phyloP scores from a whole-genome alignment of 441 rosid species.

The Bocquillonia castaneifolia region DNA sequence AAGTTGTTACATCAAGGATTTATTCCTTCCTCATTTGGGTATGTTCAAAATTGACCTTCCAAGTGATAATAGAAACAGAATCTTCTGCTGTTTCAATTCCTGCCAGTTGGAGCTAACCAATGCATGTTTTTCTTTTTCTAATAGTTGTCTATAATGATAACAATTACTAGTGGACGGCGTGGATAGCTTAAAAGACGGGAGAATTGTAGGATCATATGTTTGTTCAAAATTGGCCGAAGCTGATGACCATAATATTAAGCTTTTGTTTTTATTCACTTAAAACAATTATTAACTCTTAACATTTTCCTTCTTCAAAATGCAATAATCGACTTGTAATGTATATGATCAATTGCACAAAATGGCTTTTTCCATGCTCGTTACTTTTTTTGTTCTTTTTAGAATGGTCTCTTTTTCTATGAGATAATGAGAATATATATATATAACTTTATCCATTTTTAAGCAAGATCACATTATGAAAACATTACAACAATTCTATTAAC shows the following conservation, averaged over 20 bases:
- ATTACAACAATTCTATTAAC: too few relatives aligned
- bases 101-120: neutral
- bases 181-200: neutral
- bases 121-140: too few relatives aligned
- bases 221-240: neutral
- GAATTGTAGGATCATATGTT: neutral
- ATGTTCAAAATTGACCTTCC: neutral
- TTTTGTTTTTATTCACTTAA: conserved; percentile 4
- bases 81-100: neutral
- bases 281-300: neutral
- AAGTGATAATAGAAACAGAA: neutral
- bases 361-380: too few relatives aligned
- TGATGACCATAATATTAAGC: neutral
- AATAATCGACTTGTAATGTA: neutral
- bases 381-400: too few relatives aligned
- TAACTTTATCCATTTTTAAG: too few relatives aligned
- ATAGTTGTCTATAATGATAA: too few relatives aligned
- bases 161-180: too few relatives aligned
- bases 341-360: too few relatives aligned
- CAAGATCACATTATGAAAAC: too few relatives aligned
- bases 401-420: too few relatives aligned
- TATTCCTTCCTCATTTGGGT: neutral
- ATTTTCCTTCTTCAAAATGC: neutral
- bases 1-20: neutral
- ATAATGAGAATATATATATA: too few relatives aligned